These are phyloP conservation scores for Chaetoceros tenuissimus DNA, from an alignment of 108 stramenopile species.

Conservation along the genomic window DNA sequence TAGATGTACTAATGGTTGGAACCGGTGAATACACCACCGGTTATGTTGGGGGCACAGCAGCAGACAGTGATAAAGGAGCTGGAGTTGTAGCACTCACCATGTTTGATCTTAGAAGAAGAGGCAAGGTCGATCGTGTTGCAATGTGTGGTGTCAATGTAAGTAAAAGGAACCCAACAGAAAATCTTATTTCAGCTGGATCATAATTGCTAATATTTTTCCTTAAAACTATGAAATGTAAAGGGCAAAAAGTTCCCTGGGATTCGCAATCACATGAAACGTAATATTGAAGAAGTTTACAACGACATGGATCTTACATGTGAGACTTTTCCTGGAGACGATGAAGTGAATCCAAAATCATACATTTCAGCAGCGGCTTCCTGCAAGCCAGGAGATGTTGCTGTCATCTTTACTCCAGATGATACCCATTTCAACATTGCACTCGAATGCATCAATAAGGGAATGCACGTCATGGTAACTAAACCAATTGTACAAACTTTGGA, in stretches of 20 bases:
- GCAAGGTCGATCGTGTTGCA: conserved; percentile 79
- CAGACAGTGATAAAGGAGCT: conserved; percentile 94
- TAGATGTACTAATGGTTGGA: conserved; percentile 87
- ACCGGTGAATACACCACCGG: conserved; percentile 97
- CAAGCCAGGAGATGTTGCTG: conserved; percentile 83
- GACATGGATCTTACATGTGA: conserved; percentile 88
- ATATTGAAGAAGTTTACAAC: conserved; percentile 87
- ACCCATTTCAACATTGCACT: conserved; percentile 97
- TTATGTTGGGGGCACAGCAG: conserved; percentile 82
- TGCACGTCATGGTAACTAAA: conserved; percentile 99
- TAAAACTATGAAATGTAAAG: conserved; percentile 20
- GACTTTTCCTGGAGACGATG: conserved; percentile 88
- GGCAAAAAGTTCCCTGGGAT: conserved; percentile 96
- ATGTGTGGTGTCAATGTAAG: conserved; percentile 96
- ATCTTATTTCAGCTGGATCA: neutral
- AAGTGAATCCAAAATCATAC: conserved; percentile 82
- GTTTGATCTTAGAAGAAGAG: conserved; percentile 88
- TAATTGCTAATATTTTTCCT: neutral
- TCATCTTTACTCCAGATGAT: conserved; percentile 99
- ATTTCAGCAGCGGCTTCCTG: conserved; percentile 55
- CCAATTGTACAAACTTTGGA: conserved; percentile 95
- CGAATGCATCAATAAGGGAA: conserved; percentile 77
- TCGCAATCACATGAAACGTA: conserved; percentile 85
- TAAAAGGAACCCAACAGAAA: neutral
- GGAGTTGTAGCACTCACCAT: conserved; percentile 98